Conservation (phyloP, 441 rosid species). For the Jatropha podagrica region DNA sequence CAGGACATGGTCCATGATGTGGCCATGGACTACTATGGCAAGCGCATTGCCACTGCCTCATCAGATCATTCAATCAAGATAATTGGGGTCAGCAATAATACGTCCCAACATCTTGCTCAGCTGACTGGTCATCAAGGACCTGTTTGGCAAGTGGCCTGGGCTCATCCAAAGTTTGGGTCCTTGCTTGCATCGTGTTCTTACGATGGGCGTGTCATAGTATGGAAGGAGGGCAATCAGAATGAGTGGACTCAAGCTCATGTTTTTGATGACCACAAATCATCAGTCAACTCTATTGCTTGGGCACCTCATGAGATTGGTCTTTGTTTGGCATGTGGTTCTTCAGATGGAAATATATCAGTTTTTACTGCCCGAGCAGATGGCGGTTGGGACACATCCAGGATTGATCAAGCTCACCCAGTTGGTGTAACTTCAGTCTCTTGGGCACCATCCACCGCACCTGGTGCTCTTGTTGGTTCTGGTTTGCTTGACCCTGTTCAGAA, state of each 20-base stretch:
- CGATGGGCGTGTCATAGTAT: background rate
- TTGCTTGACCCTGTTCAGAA: background rate
- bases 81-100: background rate
- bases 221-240: background rate
- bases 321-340: background rate
- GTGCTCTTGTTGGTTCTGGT: background rate
- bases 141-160: background rate
- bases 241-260: background rate
- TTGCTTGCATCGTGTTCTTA: background rate
- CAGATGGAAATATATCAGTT: background rate
- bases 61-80: background rate
- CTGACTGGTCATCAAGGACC: background rate
- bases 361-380: background rate
- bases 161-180: background rate
- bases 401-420: background rate
- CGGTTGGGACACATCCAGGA: conserved; percentile 2
- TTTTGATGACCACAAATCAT: background rate
- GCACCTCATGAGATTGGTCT: background rate
- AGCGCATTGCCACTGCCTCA: background rate
- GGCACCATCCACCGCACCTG: background rate
- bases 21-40: background rate
- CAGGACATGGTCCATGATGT: background rate
- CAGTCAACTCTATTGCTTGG: background rate
- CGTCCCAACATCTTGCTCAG: background rate
- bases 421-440: background rate